A percentile compares a stretch with the other conserved stretches of the same genome.
Conservation (phyloP, 345 rosid genomes). For the Gossypium longicalyx region DNA sequence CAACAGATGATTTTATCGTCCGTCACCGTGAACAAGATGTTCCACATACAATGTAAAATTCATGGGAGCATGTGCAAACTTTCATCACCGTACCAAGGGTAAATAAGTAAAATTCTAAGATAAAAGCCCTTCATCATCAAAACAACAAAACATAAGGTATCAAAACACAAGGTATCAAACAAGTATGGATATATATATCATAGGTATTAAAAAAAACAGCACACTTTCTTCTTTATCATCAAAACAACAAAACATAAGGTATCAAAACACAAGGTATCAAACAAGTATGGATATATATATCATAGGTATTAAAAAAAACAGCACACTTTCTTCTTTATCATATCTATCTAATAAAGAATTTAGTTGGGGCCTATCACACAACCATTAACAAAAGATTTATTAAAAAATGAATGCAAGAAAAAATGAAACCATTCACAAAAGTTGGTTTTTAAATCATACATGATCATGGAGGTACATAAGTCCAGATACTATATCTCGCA, state of each 20-base stretch:
- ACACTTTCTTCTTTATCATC: background rate
- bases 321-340: background rate
- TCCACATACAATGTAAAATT: background rate
- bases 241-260: background rate
- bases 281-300: background rate
- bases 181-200: background rate
- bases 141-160: background rate
- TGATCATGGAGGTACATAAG: slow-evolving; percentile 91
- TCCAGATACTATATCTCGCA: slow-evolving; percentile 82
- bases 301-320: background rate
- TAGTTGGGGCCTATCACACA: too few species aligned
- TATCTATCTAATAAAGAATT: too few species aligned
- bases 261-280: background rate
- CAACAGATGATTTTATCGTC: background rate
- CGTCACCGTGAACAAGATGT: background rate
- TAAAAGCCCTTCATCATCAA: background rate
- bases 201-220: too few species aligned
- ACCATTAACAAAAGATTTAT: too few species aligned
- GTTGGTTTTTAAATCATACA: slow-evolving; percentile 41
- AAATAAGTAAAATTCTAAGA: background rate
- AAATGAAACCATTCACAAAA: background rate
- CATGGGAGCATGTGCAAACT: background rate
- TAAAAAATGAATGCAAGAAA: background rate
- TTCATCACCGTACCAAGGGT: background rate
- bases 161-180: background rate